phyloP scores from a whole-genome alignment of 2,329 filamentous ascomycete genomes.

The Chrysoporthe puriensis region DNA sequence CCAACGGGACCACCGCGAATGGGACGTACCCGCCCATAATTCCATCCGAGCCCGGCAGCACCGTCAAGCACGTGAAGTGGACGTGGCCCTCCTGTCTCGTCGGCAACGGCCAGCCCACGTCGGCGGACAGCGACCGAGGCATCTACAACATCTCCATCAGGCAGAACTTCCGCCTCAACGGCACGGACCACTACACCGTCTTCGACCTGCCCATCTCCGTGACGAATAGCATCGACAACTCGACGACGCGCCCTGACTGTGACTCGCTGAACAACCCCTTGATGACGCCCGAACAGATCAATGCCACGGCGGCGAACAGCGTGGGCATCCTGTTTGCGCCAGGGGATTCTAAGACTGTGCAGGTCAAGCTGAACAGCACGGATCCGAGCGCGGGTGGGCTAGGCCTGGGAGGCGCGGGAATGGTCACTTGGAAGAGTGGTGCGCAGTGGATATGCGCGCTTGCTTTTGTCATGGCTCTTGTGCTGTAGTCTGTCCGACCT shows the following conservation, averaged over 20 bases:
- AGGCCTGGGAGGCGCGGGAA: conserved; percentile 38
- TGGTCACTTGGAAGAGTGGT: conserved; percentile 39
- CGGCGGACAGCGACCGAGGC: conserved; percentile 56
- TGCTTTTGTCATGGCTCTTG: conserved; percentile 37
- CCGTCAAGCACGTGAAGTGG: conserved; percentile 76
- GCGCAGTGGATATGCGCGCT: conserved; percentile 40
- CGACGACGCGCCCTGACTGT: conserved; percentile 50
- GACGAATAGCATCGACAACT: conserved; percentile 63
- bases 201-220: conserved; percentile 72
- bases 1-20: conserved; percentile 62
- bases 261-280: conserved; percentile 56
- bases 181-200: conserved; percentile 67
- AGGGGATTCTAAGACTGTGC: conserved; percentile 51
- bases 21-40: conserved; percentile 66
- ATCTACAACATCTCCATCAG: conserved; percentile 74
- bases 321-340: conserved; percentile 56
- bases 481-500: conserved; percentile 33
- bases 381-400: conserved; percentile 29
- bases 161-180: conserved; percentile 70
- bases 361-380: conserved; percentile 36
- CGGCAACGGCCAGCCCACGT: conserved; percentile 56
- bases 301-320: conserved; percentile 45
- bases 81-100: conserved; percentile 71
- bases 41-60: conserved; percentile 65
- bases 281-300: conserved; percentile 50